A percentile compares a stretch with the other conserved stretches of the same genome.
These are phyloP conservation scores for Pseudohalonectria lignicola DNA, from an alignment of 2,329 filamentous ascomycete genomes.

Conservation along the genomic window DNA sequence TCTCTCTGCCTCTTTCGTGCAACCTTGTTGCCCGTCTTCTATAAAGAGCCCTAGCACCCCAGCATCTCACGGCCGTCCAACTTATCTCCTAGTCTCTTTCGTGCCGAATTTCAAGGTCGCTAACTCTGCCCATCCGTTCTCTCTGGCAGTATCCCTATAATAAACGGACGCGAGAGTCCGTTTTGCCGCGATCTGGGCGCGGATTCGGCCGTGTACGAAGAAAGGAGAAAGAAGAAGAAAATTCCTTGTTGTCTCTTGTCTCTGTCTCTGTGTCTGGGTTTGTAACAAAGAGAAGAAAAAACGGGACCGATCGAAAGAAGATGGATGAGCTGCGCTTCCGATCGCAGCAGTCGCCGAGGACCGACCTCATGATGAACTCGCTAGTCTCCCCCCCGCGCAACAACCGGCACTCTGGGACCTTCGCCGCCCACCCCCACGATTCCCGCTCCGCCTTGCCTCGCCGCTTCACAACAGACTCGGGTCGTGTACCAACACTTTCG, in stretches of 20 bases:
- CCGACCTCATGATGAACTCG: conserved; percentile 64
- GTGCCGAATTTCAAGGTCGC: too few species aligned
- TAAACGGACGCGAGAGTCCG: too few species aligned
- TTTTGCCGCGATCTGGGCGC: too few species aligned
- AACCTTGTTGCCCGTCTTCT: too few species aligned
- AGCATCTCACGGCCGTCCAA: too few species aligned
- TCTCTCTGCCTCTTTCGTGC: too few species aligned
- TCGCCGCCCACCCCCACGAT: conserved; percentile 46
- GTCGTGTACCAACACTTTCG: conserved; percentile 66
- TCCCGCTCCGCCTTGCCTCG: conserved; percentile 70
- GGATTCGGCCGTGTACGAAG: conserved; percentile 30
- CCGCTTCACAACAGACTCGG: conserved; percentile 87
- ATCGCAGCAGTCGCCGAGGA: conserved; percentile 64
- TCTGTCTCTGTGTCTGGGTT: too few species aligned
- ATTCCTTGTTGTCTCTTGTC: too few species aligned
- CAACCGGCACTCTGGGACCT: conserved; percentile 49
- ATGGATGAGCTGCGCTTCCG: conserved; percentile 76
- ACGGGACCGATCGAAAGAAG: conserved; percentile 21
- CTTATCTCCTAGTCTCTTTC: too few species aligned
- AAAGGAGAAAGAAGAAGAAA: conserved; percentile 2
- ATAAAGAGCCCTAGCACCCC: too few species aligned
- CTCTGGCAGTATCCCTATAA: too few species aligned
- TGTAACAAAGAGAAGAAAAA: conserved; percentile 4
- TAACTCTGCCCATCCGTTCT: too few species aligned
- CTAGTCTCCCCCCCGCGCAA: conserved; percentile 67